Conservation (phyloP, 352 stramenopile species). For the Phytophthora boehmeriae region DNA sequence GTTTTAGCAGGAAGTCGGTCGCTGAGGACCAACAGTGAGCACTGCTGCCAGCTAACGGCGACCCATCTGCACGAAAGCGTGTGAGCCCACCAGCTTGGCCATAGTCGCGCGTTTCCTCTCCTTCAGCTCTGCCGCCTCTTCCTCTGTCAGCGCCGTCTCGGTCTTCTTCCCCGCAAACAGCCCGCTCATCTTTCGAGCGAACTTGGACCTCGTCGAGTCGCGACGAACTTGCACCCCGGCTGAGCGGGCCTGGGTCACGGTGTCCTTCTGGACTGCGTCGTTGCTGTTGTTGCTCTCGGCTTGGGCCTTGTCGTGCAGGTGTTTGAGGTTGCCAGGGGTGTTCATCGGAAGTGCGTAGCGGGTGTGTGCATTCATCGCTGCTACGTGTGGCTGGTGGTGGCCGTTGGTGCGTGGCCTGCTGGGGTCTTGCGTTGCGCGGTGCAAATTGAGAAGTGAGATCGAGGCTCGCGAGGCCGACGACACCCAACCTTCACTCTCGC, state of each 20-base stretch:
- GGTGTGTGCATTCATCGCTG: background rate
- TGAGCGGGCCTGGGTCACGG: background rate
- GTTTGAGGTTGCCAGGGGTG: slow-evolving; percentile 1
- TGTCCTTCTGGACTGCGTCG: background rate
- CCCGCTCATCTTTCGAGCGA: slow-evolving; percentile 4
- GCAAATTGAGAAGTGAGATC: too few species aligned
- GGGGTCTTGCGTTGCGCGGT: too few species aligned
- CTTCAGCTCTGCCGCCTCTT: background rate
- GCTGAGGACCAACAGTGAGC: too few species aligned
- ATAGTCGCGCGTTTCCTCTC: slow-evolving; percentile 3
- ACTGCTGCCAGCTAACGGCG: background rate
- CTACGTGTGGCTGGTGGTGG: background rate
- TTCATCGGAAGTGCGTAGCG: slow-evolving; percentile 3
- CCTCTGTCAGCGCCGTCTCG: background rate
- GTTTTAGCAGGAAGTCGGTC: background rate
- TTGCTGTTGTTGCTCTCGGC: background rate
- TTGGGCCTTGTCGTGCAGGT: slow-evolving; percentile 1
- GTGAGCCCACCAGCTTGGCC: background rate
- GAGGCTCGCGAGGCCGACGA: too few species aligned
- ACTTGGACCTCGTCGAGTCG: slow-evolving; percentile 2
- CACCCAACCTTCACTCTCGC: too few species aligned
- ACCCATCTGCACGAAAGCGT: slow-evolving; percentile 3
- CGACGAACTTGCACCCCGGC: background rate
- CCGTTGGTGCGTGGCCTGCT: too few species aligned
- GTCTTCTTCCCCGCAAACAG: slow-evolving; percentile 5